Evolutionary conservation across 495 filamentous ascomycete genomes (phyloP).

Genomic region (Penicillium odoratum): DNA sequence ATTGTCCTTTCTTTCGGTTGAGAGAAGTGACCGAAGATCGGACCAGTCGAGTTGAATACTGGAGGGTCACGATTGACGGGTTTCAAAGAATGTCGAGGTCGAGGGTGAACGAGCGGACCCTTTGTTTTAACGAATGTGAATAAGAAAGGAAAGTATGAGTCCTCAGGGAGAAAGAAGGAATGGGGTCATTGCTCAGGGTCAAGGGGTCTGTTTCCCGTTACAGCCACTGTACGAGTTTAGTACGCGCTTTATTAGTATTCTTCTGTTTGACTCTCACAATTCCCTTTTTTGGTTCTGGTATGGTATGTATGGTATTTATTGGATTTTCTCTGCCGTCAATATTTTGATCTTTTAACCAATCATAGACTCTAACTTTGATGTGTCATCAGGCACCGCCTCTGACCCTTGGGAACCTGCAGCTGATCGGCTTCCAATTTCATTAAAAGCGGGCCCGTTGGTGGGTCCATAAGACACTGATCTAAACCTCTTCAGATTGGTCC

Average conservation of each 20-base stretch:
- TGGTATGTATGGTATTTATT: background rate
- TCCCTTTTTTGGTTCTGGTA: background rate
- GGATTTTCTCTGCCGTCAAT: background rate
- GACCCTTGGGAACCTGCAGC: constrained; percentile 1
- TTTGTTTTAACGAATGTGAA: constrained; percentile 11
- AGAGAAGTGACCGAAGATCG: constrained; percentile 4
- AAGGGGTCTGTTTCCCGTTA: constrained; percentile 14
- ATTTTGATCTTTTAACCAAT: background rate
- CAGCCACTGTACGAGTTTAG: background rate
- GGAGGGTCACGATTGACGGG: constrained; percentile 6
- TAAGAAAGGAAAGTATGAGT: constrained; percentile 1
- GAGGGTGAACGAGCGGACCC: constrained; percentile 3
- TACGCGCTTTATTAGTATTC: background rate
- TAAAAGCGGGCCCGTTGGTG: background rate
- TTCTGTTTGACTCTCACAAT: background rate
- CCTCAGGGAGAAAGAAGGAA: constrained; percentile 8
- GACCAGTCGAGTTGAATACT: constrained; percentile 10
- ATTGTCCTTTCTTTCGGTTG: constrained; percentile 12
- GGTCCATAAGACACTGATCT: background rate
- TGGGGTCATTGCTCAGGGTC: constrained; percentile 18
- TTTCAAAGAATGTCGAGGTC: background rate
- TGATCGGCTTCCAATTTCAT: constrained; percentile 12
- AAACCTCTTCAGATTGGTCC: background rate
- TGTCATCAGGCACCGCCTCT: constrained; percentile 7
- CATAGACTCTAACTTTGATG: background rate